Conservation (phyloP, 116 monocot species). For the Posidonia oceanica region DNA sequence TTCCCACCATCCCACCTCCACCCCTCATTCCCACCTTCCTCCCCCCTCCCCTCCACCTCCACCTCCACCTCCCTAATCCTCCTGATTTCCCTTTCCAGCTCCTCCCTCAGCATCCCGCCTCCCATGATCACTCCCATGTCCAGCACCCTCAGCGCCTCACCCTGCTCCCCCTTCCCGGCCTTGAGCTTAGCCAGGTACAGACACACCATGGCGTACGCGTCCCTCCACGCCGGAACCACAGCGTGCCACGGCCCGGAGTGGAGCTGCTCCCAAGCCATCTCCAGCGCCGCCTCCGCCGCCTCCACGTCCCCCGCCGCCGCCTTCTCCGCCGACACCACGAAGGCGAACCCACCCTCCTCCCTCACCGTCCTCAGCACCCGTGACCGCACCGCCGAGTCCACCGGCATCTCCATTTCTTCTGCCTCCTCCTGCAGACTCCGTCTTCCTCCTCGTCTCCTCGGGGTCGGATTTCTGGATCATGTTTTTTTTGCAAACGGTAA, state of each 20-base stretch:
- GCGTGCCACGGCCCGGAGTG: slow-evolving; percentile 96
- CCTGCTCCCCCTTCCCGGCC: slow-evolving; percentile 28
- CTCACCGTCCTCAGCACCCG: slow-evolving; percentile 49
- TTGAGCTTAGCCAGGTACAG: slow-evolving; percentile 54
- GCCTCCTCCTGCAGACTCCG: too few species aligned
- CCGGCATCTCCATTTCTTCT: neutral
- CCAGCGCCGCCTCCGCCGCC: slow-evolving; percentile 83
- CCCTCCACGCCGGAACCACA: slow-evolving; percentile 77
- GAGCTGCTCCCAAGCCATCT: slow-evolving; percentile 99
- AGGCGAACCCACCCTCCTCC: slow-evolving; percentile 85
- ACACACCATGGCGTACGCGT: slow-evolving; percentile 88
- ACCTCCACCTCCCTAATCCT: slow-evolving; percentile 13
- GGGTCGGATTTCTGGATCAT: too few species aligned
- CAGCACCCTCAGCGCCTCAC: slow-evolving; percentile 58
- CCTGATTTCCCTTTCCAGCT: slow-evolving; percentile 39
- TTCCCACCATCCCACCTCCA: slow-evolving; percentile 25
- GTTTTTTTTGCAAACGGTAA: too few species aligned
- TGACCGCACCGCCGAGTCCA: slow-evolving; percentile 18
- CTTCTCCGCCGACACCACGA: slow-evolving; percentile 48
- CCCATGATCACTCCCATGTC: slow-evolving; percentile 97
- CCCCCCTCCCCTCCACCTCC: slow-evolving; percentile 1
- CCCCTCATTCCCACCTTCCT: slow-evolving; percentile 7
- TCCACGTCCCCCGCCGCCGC: slow-evolving; percentile 52
- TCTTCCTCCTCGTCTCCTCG: neutral
- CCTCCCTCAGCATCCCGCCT: slow-evolving; percentile 46